Conservation (phyloP, 148 eudicot species). For the Diospyros kaki region DNA sequence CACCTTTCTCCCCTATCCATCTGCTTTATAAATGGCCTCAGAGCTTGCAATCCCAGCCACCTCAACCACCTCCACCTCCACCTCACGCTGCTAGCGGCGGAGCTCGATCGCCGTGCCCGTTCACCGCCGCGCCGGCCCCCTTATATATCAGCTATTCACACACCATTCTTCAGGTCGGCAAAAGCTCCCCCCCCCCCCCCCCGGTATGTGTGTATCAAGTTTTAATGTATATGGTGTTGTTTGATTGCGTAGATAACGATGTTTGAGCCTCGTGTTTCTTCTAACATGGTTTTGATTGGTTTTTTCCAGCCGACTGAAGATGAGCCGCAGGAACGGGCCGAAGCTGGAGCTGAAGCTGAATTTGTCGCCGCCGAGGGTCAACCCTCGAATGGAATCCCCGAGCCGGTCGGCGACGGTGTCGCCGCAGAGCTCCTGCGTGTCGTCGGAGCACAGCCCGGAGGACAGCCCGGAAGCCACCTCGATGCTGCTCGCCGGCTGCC, state of each 20-base stretch:
- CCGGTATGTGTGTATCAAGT: too few relatives aligned
- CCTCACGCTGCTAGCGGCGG: slow-evolving; percentile 2
- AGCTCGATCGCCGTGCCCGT: neutral
- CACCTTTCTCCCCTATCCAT: slow-evolving; percentile 31
- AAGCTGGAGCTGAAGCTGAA: slow-evolving; percentile 58
- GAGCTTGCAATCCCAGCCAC: slow-evolving; percentile 32
- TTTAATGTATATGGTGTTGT: too few relatives aligned
- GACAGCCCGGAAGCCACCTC: slow-evolving; percentile 46
- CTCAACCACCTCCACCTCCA: slow-evolving; percentile 15
- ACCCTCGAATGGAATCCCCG: slow-evolving; percentile 26
- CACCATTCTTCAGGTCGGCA: too few relatives aligned
- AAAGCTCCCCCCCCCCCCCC: too few relatives aligned
- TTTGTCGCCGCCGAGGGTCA: slow-evolving; percentile 52
- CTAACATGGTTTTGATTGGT: too few relatives aligned
- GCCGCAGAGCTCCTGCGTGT: slow-evolving; percentile 60
- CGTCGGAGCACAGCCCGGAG: slow-evolving; percentile 40
- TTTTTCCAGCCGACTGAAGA: slow-evolving; percentile 1
- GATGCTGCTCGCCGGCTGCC: slow-evolving; percentile 77
- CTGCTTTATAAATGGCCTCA: slow-evolving; percentile 53
- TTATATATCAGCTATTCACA: too few relatives aligned
- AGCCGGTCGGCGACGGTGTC: slow-evolving; percentile 33
- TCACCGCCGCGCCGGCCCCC: neutral
- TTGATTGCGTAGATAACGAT: too few relatives aligned
- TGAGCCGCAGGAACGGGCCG: slow-evolving; percentile 43
- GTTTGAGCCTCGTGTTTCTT: too few relatives aligned